Conservation (phyloP, 768 basidiomycete genomes). For the Exsudoporus frostii region DNA sequence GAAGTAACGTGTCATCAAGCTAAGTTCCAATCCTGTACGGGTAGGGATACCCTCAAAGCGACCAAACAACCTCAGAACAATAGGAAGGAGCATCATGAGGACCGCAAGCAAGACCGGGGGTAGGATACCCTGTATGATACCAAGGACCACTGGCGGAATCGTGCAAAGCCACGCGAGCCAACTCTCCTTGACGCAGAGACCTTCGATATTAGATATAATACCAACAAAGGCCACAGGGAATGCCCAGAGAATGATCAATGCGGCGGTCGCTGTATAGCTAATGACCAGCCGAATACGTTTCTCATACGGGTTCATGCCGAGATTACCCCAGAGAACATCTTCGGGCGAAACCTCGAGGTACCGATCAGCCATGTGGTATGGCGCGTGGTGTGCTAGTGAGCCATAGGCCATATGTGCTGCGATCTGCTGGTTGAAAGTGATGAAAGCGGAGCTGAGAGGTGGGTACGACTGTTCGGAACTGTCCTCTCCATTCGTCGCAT, state of each 20-base stretch:
- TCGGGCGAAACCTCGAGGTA: constrained; percentile 81
- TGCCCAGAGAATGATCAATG: constrained; percentile 83
- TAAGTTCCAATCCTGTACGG: constrained; percentile 77
- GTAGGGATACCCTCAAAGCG: constrained; percentile 90
- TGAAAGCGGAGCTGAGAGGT: constrained; percentile 70
- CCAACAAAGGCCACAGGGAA: constrained; percentile 88
- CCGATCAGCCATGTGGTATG: constrained; percentile 74
- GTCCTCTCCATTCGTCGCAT: constrained; percentile 11
- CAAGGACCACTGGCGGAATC: constrained; percentile 61
- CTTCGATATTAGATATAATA: constrained; percentile 74
- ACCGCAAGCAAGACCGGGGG: constrained; percentile 86
- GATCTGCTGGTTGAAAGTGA: constrained; percentile 90
- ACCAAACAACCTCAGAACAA: constrained; percentile 75
- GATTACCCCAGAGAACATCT: constrained; percentile 91
- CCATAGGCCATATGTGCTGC: constrained; percentile 87
- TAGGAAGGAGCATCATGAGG: constrained; percentile 87
- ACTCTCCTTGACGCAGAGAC: constrained; percentile 55
- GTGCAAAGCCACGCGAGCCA: constrained; percentile 88
- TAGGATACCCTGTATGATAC: constrained; percentile 85
- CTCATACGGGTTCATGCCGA: constrained; percentile 89
- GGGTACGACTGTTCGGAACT: constrained; percentile 43
- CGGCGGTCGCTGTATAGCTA: constrained; percentile 74
- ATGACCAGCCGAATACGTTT: constrained; percentile 60
- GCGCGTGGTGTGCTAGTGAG: constrained; percentile 71
- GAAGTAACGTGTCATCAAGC: constrained; percentile 90